Evolutionary conservation across 257 asterid species (phyloP).

Genomic region (Coffea canephora): DNA sequence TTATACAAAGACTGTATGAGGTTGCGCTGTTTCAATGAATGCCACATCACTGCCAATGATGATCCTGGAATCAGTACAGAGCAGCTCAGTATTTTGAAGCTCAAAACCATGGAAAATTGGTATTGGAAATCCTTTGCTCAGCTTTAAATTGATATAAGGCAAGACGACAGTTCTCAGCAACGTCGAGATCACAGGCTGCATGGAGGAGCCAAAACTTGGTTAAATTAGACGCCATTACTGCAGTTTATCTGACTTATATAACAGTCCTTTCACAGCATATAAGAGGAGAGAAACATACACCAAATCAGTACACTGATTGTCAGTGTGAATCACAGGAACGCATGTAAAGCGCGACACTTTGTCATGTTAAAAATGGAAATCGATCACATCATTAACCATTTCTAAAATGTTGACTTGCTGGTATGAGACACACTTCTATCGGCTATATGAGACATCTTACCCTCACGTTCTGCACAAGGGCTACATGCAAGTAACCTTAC

Average conservation of each 20-base stretch:
- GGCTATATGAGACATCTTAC: neutral
- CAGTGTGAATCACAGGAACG: neutral
- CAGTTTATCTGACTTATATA: neutral
- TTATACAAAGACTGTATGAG: neutral
- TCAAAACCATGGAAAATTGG: constrained; percentile 66
- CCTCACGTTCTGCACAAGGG: neutral
- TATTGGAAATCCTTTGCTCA: constrained; percentile 52
- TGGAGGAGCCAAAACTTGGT: neutral
- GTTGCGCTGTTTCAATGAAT: constrained; percentile 17
- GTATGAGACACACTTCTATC: neutral
- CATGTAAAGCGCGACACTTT: neutral
- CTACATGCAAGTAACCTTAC: neutral
- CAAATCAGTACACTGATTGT: too few species aligned
- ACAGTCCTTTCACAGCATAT: neutral
- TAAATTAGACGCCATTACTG: neutral
- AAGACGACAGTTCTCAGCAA: constrained; percentile 56
- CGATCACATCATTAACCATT: neutral
- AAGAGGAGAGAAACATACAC: neutral
- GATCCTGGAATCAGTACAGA: constrained; percentile 54
- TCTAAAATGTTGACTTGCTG: neutral
- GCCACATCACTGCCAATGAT: constrained; percentile 55
- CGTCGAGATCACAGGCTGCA: constrained; percentile 65
- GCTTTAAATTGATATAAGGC: constrained; percentile 65
- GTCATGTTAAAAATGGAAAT: neutral
- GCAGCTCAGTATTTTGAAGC: constrained; percentile 55